Base-by-base conservation (phyloP, 768 basidiomycete species). In the Trametes gibbosa region DNA sequence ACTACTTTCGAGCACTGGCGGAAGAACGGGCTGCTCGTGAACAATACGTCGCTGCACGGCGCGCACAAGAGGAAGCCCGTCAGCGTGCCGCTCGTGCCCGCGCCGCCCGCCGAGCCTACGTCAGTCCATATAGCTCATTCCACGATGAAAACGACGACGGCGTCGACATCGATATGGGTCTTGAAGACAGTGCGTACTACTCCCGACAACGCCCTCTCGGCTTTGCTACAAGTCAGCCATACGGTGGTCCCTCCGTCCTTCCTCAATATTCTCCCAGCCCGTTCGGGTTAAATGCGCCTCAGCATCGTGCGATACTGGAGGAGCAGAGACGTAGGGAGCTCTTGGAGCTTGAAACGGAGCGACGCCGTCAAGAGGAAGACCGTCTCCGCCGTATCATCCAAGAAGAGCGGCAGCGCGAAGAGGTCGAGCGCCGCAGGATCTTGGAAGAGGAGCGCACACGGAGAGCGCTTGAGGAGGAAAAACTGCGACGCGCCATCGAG, bases 21-120 rank as follows among this genome's bases (percentile, higher is more conserved):
- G 68, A 70, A 23, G 69, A 70, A 50, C 68, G 63, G n/a, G 68
- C 69, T 16, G 69, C 69, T 5, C 68, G 65, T 32, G 63, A 65
- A 35, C 68, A 67, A 35, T 67, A 67, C 43, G 63, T 58, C 24
- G 66, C 66, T 16, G 69, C 69, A 52, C 60, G 59, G 32, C 69
- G 68, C 40, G 64, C 66, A 1, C 66, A 70, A 54, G 66, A 68
- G 50, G 68, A 69, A 39, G 68, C 69, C n/a, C 66, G 68, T 27
- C 49, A 59, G 29, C 67, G 69, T 55, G 69, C 69, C 35, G 67
- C 66, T 27, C 69, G 69, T 24, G 68, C 69, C 19, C 66, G 69
- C 53, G 62, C 62, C 21, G 62, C 64, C 9, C 64, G 65, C 32
- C 58, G 66, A 23, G 65, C 64, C 23, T 67, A 62, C 59, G 59